A percentile compares a stretch with the other conserved stretches of the same genome.
These are phyloP conservation scores for Neurospora pannonica DNA, from an alignment of 495 filamentous ascomycete species.

Conservation along the genomic window DNA sequence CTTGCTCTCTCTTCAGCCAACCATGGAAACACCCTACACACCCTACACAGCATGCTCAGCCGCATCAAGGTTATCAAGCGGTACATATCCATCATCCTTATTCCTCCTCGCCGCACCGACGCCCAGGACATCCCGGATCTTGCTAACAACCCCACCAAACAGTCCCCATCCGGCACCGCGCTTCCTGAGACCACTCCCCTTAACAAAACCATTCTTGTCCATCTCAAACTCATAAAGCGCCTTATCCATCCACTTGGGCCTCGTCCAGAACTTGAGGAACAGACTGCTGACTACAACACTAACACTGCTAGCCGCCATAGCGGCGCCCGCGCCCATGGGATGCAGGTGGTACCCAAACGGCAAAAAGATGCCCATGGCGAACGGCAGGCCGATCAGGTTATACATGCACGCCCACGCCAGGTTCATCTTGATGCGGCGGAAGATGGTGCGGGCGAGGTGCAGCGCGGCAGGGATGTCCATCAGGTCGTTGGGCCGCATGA, in stretches of 20 bases:
- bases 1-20: not conserved
- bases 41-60: conserved; percentile 7
- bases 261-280: conserved; percentile 76
- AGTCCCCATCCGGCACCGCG: conserved; percentile 39
- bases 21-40: not conserved
- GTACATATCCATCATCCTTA: conserved; percentile 49
- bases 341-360: conserved; percentile 81
- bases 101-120: conserved; percentile 25
- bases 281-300: conserved; percentile 81
- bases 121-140: conserved; percentile 27
- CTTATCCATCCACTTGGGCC: conserved; percentile 83
- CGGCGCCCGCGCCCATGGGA: conserved; percentile 88
- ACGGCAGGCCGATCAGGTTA: conserved; percentile 85
- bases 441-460: conserved; percentile 74
- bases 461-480: conserved; percentile 84
- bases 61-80: conserved; percentile 40
- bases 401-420: conserved; percentile 86
- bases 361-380: conserved; percentile 92
- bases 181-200: conserved; percentile 28
- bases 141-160: conserved; percentile 28
- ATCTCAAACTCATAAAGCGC: conserved; percentile 35
- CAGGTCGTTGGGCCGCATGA: conserved; percentile 87
- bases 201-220: not conserved
- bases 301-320: conserved; percentile 87
- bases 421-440: conserved; percentile 88